Evolutionary conservation across 306 rosid genomes (phyloP), one percentile per base, ranked within the genome.

Genomic region (Cucumis hystrix): DNA sequence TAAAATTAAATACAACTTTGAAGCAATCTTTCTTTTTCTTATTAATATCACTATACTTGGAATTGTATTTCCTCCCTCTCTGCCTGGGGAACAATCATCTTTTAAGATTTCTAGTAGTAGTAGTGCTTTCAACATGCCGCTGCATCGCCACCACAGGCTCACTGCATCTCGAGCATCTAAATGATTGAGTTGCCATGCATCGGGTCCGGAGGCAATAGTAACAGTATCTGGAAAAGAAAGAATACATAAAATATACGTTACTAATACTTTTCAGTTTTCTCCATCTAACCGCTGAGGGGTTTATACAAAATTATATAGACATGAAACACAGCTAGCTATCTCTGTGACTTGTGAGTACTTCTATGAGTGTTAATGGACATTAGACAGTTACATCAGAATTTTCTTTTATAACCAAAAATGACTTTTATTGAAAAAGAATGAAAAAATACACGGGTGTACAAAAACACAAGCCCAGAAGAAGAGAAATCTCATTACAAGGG

Each of bases 161-260:
- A 65, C 80, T 89, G 87, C 99, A 96, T 75, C 89, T 91, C 68
- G 87, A 89, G 79, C 99, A 96, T 89, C 98, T 89, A 87, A 92
- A 96, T 52, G 97, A 87, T 21, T 93, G 88, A 68, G 84, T 87
- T 58, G 99, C 96, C 63, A 96, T 88, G 79, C 98, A 96, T 61
- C 98, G 84, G 40, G 99, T 96, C 80, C 98, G 82, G 58, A 96
- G 93, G 91, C 99, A 96, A 80, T 96, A 95, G 79, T 96, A 96
- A 81, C 99, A 96, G 83, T 89, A 92, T 88, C 99, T 96, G 90
- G 13, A 78, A 75, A 76, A 56, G 78, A 56, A 54, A 30, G 6
- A 75, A 75, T 69, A 80, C 63, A 35, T 8, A 33, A 52, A 52
- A 41, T n/a, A 35, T 21, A 49, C n/a, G 43, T 39, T 57, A 39